Base-by-base conservation (phyloP, 257 asterid species). In the Solanum pimpinellifolium region DNA sequence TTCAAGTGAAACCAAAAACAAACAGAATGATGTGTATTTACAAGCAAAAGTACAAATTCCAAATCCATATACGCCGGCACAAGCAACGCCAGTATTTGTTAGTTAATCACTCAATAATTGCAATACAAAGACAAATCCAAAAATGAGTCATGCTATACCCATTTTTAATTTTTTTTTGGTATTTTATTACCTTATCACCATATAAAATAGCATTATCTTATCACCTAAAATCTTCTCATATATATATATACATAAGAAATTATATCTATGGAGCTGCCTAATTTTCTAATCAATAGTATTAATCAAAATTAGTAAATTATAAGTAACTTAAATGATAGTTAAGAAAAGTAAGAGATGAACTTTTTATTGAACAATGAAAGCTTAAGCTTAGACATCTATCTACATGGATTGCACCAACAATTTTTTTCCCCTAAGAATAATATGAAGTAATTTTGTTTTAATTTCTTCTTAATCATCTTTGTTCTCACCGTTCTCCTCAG, bases 401-500 rank as follows among this genome's bases (percentile, higher is more conserved):
- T 27, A 80, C 85, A 80, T 80, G 20, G 68, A 80, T 49, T 49
- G 9, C 20, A 78, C 85, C 44, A 49, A 49, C 69, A 80, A 80
- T 80, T 80, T 37, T 5, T 5, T 37, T 37, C 31, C 84, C 27
- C 16, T 9, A 27, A 77, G 15, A 80, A 47, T 47, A 78, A 80
- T 47, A 78, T 27, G 2, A 78, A 27, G 7, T 25, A 46, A 25
- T 3, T 42, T 35, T 20, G 11, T n/a, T 23, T 41, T n/a, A 62
- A 62, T 62, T 21, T 78, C 7, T 49, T 18, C 11, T 49, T 80
- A 80, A 80, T 18, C 44, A n/a, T 80, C 29, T 21, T 87, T 72
- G 41, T 75, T 73, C 41, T 88, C 88, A 75, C 39, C 88, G 9
- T 35, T 73, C 39, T 87, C 85, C 23, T 87, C 89, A n/a, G 86